A percentile compares a stretch with the other conserved stretches of the same genome.
phyloP scores from a whole-genome alignment of 495 filamentous ascomycete genomes.

The Chaetomium cochliodes region DNA sequence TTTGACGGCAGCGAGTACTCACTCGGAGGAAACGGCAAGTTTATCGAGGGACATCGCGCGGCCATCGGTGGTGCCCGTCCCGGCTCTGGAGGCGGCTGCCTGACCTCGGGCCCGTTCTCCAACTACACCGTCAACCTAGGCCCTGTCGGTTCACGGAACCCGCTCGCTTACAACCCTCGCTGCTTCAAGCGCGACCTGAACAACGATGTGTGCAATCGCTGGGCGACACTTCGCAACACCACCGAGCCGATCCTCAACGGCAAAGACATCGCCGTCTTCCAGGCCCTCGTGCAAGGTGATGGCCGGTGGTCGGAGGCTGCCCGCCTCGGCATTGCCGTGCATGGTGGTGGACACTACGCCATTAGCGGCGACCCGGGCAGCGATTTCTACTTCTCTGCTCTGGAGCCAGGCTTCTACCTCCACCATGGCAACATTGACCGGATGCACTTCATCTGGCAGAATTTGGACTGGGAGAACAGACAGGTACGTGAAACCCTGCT shows the following conservation, averaged over 20 bases:
- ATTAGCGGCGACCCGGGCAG: slow-evolving; percentile 40
- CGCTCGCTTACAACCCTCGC: slow-evolving; percentile 43
- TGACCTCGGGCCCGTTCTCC: slow-evolving; percentile 40
- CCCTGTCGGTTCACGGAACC: slow-evolving; percentile 32
- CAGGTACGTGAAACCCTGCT: slow-evolving; percentile 5
- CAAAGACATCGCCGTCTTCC: slow-evolving; percentile 37
- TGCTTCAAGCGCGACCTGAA: slow-evolving; percentile 46
- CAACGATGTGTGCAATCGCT: slow-evolving; percentile 35
- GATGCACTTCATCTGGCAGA: slow-evolving; percentile 66
- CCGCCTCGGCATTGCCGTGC: slow-evolving; percentile 35
- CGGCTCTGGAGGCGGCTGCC: slow-evolving; percentile 42
- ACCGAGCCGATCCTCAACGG: slow-evolving; percentile 37
- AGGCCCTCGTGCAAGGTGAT: slow-evolving; percentile 42
- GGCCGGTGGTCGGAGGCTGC: slow-evolving; percentile 37
- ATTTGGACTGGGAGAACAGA: slow-evolving; percentile 40
- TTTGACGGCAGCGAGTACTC: slow-evolving; percentile 47
- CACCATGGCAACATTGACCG: slow-evolving; percentile 68
- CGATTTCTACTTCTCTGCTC: slow-evolving; percentile 61
- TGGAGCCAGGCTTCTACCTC: slow-evolving; percentile 68
- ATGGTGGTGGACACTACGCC: slow-evolving; percentile 42
- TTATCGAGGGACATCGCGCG: slow-evolving; percentile 26
- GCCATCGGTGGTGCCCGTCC: slow-evolving; percentile 29
- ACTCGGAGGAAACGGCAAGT: slow-evolving; percentile 55
- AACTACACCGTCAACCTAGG: slow-evolving; percentile 45
- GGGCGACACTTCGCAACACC: slow-evolving; percentile 39